Conservation (phyloP, 768 basidiomycete genomes). For the Termitomyces sp. region DNA sequence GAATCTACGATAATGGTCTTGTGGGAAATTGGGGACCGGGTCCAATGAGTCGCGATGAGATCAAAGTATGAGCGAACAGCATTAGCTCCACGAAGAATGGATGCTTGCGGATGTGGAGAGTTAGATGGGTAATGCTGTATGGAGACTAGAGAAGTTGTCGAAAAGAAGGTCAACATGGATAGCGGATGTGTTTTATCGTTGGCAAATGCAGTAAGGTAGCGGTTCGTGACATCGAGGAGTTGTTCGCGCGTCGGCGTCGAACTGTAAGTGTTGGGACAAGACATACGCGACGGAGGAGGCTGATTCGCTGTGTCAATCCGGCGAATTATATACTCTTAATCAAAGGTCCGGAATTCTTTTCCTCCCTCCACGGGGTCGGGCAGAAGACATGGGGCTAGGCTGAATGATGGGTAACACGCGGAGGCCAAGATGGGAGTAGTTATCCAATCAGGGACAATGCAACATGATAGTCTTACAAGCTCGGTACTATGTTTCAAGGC, state of each 20-base stretch:
- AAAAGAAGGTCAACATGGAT: constrained; percentile 33
- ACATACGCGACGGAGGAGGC: background rate
- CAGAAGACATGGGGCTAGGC: constrained; percentile 25
- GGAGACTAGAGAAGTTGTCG: constrained; percentile 28
- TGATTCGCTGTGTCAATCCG: background rate
- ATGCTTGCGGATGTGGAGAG: constrained; percentile 28
- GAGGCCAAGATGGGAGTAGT: constrained; percentile 10
- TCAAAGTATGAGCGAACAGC: constrained; percentile 48
- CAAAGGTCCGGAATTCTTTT: constrained; percentile 2
- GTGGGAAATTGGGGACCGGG: constrained; percentile 24
- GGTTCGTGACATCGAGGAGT: constrained; percentile 26
- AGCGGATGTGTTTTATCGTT: constrained; percentile 25
- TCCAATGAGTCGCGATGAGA: constrained; percentile 40
- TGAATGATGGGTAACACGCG: constrained; percentile 8
- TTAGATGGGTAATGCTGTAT: constrained; percentile 36
- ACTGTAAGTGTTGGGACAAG: background rate
- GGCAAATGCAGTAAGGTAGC: constrained; percentile 34
- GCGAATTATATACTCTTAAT: constrained; percentile 18
- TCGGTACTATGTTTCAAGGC: background rate
- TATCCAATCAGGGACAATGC: constrained; percentile 4
- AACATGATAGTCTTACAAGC: background rate
- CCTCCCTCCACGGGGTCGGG: constrained; percentile 24
- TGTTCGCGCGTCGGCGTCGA: constrained; percentile 22
- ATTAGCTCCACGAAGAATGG: constrained; percentile 35
- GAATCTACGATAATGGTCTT: constrained; percentile 21